Percentiles rank a stretch among this genome's conserved stretches.
These are phyloP conservation scores for Schwanniomyces pseudopolymorphus DNA, from an alignment of 805 yeast species.

Conservation along the genomic window DNA sequence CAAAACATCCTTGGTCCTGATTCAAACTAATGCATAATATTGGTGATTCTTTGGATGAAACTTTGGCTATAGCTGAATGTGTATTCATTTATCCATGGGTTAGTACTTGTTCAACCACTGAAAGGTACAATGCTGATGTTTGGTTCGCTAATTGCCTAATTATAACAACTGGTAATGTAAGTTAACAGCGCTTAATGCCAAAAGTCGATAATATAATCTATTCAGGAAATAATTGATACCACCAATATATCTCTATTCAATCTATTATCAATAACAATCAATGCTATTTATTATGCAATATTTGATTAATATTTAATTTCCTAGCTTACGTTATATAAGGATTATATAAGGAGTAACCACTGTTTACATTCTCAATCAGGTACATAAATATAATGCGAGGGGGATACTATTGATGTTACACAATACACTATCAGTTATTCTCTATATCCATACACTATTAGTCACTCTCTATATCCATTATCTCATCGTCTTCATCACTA, in stretches of 20 bases:
- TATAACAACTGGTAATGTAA: neutral
- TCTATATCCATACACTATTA: slow-evolving; percentile 16
- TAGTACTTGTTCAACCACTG: neutral
- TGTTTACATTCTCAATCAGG: neutral
- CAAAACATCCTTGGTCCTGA: slow-evolving; percentile 89
- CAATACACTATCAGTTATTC: neutral
- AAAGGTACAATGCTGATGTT: neutral
- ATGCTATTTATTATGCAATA: neutral
- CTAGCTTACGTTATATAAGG: neutral
- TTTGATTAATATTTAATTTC: neutral
- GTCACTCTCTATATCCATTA: slow-evolving; percentile 63
- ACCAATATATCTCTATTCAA: neutral
- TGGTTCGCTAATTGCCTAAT: neutral
- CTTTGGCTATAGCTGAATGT: slow-evolving; percentile 13
- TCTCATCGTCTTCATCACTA: slow-evolving; percentile 53
- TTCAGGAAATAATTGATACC: neutral
- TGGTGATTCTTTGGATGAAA: slow-evolving; percentile 11
- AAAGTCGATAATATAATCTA: neutral
- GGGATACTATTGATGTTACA: neutral
- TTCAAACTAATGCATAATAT: slow-evolving; percentile 67
- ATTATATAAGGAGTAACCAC: neutral
- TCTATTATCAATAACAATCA: neutral
- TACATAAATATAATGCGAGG: neutral
- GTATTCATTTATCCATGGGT: slow-evolving; percentile 16
- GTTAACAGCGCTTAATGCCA: neutral